Base-by-base conservation (phyloP, 352 stramenopile species). In the Aphanomyces stellatus region DNA sequence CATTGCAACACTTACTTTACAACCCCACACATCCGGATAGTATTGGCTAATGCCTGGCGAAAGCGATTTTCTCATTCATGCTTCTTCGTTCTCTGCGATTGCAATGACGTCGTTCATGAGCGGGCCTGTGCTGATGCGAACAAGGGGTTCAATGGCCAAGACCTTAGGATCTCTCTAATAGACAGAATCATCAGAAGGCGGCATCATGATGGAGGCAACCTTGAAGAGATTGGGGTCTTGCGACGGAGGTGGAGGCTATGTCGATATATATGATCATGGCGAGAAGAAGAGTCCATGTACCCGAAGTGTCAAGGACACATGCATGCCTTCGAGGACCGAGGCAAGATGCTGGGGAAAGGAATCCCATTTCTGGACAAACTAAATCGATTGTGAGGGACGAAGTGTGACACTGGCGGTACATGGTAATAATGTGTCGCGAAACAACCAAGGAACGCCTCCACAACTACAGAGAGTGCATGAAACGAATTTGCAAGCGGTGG, bases 121-220 rank as follows among this genome's bases (percentile, higher is more conserved):
- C 13, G 49, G 49, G 30, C 30, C 25, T 15, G 6, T 57, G 25
- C 25, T 1, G 7, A 24, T 15, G 15, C 49, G 49, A 24, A 57
- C 30, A 6, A 57, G 49, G 25, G 49, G 25, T 22, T 33, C 17
- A n/a, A 64, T 51, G n/a, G 33, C 19, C 22, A 51, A 25, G 35
- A 49, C 55, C 55, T 64, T 64, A 19, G 55, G 55, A 19, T 64
- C 55, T 64, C 28, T 51, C 55, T 64, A 60, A 19, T 11, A 2
- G 25, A 13, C 33, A 19, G n/a, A 35, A 33, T 15, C 25, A n/a
- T 33, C 30, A 22, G 49, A 57, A 7, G 19, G 27, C 15, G 1
- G 49, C 8, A 15, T 49, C 22, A 27, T 43, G 1, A 30, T 48
- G 31, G 30, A 37, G 27, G 24, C 1, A 25, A 62, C 53, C 2